These are phyloP conservation scores for Salix koriyanagi DNA, from an alignment of 345 rosid genomes.

Conservation along the genomic window DNA sequence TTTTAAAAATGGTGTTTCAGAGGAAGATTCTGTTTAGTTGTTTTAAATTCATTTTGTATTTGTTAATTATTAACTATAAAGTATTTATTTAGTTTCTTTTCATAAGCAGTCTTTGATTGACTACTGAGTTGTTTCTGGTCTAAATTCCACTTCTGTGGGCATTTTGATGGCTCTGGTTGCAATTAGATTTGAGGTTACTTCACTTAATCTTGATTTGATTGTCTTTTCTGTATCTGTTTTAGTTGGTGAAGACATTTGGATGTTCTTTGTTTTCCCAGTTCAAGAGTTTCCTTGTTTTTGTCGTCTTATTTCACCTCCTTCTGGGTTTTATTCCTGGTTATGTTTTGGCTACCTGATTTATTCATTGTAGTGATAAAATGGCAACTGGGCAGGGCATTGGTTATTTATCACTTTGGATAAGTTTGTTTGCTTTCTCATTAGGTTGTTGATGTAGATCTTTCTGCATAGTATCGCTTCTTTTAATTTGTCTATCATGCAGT, in stretches of 20 bases:
- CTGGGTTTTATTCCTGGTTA: not conserved
- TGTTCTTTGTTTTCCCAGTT: not conserved
- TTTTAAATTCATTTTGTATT: not conserved
- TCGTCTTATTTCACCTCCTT: not conserved
- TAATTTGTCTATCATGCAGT: not conserved
- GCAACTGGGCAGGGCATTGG: not conserved
- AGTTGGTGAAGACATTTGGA: not conserved
- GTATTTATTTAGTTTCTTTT: not conserved
- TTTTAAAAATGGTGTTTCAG: slow-evolving; percentile 7
- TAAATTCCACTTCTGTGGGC: slow-evolving; percentile 10
- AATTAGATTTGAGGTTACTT: slow-evolving; percentile 12
- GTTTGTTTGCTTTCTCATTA: not conserved
- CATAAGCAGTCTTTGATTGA: not conserved
- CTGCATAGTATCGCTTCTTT: not conserved
- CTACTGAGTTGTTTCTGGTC: slow-evolving; percentile 4
- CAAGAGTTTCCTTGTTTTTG: not conserved
- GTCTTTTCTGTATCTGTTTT: not conserved
- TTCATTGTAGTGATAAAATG: not conserved
- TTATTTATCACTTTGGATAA: not conserved
- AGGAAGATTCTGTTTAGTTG: not conserved
- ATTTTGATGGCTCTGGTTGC: not conserved
- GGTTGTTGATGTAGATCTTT: slow-evolving; percentile 1
- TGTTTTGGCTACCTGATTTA: slow-evolving; percentile 3
- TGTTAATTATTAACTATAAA: slow-evolving; percentile 11
- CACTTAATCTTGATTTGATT: not conserved